Evolutionary conservation across 768 basidiomycete species (phyloP).

Genomic region (Lentinula raphanica): DNA sequence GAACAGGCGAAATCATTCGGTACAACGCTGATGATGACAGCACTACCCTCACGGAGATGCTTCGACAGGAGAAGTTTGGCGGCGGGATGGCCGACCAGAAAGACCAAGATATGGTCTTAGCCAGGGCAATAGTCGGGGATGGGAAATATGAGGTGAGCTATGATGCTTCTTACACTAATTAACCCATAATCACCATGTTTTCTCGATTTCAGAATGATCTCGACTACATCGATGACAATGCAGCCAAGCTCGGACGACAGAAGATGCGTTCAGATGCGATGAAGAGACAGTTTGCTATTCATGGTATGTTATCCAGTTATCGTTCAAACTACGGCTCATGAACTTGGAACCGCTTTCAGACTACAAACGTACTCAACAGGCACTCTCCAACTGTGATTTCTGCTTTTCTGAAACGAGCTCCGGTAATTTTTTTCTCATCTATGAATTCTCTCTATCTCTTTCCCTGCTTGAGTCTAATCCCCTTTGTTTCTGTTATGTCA

Average conservation of each 20-base stretch:
- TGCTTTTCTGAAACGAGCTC: conserved; percentile 44
- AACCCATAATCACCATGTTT: background rate
- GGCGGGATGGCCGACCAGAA: conserved; percentile 91
- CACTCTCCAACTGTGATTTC: conserved; percentile 76
- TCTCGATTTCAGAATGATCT: conserved; percentile 57
- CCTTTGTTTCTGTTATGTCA: background rate
- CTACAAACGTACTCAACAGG: conserved; percentile 92
- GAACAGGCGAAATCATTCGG: conserved; percentile 85
- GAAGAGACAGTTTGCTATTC: conserved; percentile 95
- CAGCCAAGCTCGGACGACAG: conserved; percentile 83
- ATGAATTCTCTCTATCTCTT: background rate
- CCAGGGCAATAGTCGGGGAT: conserved; percentile 82
- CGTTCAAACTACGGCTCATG: background rate
- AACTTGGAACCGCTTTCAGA: conserved; percentile 40
- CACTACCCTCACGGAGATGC: conserved; percentile 81
- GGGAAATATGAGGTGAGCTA: conserved; percentile 72
- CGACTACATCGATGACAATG: conserved; percentile 97
- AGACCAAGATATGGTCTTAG: conserved; percentile 85
- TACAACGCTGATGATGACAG: conserved; percentile 90
- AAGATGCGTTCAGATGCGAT: conserved; percentile 96
- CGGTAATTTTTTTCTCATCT: background rate
- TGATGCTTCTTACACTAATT: background rate
- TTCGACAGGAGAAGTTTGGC: conserved; percentile 87
- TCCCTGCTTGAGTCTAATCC: too few species aligned
- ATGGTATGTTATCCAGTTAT: conserved; percentile 51